phyloP scores from a whole-genome alignment of 2,329 filamentous ascomycete genomes.

The Fusarium succisae region DNA sequence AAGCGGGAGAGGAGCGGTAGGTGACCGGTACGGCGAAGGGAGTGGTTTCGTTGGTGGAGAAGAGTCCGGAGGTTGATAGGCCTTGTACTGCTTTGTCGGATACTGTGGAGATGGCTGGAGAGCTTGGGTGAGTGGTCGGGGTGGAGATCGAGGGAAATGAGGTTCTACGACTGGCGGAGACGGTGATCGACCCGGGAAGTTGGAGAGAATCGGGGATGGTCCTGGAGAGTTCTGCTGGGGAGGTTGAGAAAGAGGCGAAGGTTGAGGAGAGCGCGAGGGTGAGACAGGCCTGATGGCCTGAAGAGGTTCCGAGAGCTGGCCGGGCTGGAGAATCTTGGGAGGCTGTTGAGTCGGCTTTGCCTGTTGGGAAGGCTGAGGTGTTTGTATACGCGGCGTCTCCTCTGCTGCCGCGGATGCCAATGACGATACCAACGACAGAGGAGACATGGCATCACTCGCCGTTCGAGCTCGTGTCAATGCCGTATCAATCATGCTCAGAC shows the following conservation, averaged over 20 bases:
- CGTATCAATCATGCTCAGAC: slow-evolving; percentile 30
- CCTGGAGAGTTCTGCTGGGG: slow-evolving; percentile 29
- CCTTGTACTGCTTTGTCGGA: slow-evolving; percentile 23
- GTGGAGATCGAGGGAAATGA: slow-evolving; percentile 8
- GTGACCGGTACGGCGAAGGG: slow-evolving; percentile 19
- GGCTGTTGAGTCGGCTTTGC: slow-evolving; percentile 15
- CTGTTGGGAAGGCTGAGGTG: slow-evolving; percentile 26
- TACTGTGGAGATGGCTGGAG: slow-evolving; percentile 11
- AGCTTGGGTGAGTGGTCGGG: not conserved
- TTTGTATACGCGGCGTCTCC: slow-evolving; percentile 16
- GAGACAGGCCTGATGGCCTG: slow-evolving; percentile 21
- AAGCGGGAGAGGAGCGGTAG: slow-evolving; percentile 24
- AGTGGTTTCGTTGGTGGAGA: slow-evolving; percentile 25
- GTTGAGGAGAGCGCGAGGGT: slow-evolving; percentile 26
- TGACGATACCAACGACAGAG: slow-evolving; percentile 32
- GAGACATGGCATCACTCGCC: slow-evolving; percentile 37
- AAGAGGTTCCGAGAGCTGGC: slow-evolving; percentile 21
- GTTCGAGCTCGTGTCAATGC: slow-evolving; percentile 34
- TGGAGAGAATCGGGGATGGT: slow-evolving; percentile 17
- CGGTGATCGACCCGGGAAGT: slow-evolving; percentile 3
- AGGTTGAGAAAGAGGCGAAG: slow-evolving; percentile 32
- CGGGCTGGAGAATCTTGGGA: slow-evolving; percentile 28
- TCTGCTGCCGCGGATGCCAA: slow-evolving; percentile 19
- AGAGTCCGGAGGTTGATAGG: slow-evolving; percentile 26
- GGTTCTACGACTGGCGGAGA: not conserved